These are phyloP conservation scores for Russula vinacea DNA, from an alignment of 768 basidiomycete species.

Conservation along the genomic window DNA sequence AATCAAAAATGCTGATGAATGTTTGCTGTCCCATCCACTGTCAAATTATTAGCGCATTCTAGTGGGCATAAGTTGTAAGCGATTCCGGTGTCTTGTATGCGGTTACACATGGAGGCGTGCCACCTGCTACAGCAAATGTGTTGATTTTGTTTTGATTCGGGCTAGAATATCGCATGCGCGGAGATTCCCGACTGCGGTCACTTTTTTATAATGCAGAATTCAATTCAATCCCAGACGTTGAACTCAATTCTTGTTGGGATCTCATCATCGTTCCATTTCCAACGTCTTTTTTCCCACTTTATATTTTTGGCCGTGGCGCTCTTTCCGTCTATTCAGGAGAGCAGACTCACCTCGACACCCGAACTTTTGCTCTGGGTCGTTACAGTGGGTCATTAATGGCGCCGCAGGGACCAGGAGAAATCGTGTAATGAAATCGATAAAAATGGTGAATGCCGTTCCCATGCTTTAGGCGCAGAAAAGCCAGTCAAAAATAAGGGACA, in stretches of 20 bases:
- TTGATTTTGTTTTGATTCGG: not conserved
- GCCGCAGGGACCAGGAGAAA: constrained; percentile 17
- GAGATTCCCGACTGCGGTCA: not conserved
- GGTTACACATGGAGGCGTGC: not conserved
- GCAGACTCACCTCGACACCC: not conserved
- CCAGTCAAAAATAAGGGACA: not conserved
- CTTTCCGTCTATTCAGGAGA: not conserved
- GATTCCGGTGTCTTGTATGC: not conserved
- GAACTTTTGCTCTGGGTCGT: not conserved
- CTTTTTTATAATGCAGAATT: not conserved
- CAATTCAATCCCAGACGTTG: not conserved
- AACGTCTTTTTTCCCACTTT: constrained; percentile 11
- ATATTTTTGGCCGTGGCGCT: not conserved
- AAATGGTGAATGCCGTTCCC: constrained; percentile 13
- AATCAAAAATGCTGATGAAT: constrained; percentile 1
- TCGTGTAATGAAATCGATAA: not conserved
- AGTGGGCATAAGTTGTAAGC: not conserved
- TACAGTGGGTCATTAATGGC: not conserved
- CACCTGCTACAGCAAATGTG: not conserved
- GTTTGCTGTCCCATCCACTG: not conserved
- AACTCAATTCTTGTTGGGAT: not conserved
- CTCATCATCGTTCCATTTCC: not conserved
- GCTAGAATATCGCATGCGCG: not conserved
- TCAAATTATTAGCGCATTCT: not conserved
- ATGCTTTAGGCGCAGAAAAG: not conserved